Conservation (phyloP, 2,329 filamentous ascomycete species). For the Didymella lethalis region DNA sequence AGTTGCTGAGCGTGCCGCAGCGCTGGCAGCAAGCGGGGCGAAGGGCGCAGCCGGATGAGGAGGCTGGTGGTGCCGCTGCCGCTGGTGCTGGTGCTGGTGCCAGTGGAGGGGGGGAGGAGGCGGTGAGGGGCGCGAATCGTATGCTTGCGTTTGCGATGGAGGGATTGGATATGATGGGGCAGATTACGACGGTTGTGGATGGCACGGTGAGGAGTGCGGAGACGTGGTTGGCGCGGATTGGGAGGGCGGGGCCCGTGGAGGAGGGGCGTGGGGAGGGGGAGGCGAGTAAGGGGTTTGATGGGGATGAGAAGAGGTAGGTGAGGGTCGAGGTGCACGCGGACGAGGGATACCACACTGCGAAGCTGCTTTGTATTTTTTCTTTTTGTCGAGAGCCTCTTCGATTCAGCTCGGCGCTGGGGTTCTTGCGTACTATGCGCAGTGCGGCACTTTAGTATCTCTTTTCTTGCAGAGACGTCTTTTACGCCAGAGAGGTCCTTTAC, state of each 20-base stretch:
- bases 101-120: constrained; percentile 33
- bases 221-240: constrained; percentile 84
- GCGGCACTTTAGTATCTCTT: too few relatives aligned
- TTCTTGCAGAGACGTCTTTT: too few relatives aligned
- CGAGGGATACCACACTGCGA: too few relatives aligned
- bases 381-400: too few relatives aligned
- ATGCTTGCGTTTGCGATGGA: constrained; percentile 88
- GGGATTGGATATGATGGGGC: constrained; percentile 90
- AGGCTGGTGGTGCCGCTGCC: constrained; percentile 9
- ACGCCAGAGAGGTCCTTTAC: too few relatives aligned
- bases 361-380: too few relatives aligned
- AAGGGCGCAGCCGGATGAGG: constrained; percentile 22
- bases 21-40: constrained; percentile 78
- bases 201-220: constrained; percentile 91
- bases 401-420: too few relatives aligned
- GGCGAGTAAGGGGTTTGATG: too few relatives aligned
- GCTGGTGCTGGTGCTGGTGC: too few relatives aligned
- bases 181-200: constrained; percentile 87
- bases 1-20: constrained; percentile 84
- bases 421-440: too few relatives aligned
- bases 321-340: too few relatives aligned
- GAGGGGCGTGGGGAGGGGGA: neutral
- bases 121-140: constrained; percentile 69
- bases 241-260: constrained; percentile 47
- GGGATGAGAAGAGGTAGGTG: too few relatives aligned